Evolutionary conservation across 805 yeast genomes (phyloP).

Genomic region (Jamesozyma spencerorum): DNA sequence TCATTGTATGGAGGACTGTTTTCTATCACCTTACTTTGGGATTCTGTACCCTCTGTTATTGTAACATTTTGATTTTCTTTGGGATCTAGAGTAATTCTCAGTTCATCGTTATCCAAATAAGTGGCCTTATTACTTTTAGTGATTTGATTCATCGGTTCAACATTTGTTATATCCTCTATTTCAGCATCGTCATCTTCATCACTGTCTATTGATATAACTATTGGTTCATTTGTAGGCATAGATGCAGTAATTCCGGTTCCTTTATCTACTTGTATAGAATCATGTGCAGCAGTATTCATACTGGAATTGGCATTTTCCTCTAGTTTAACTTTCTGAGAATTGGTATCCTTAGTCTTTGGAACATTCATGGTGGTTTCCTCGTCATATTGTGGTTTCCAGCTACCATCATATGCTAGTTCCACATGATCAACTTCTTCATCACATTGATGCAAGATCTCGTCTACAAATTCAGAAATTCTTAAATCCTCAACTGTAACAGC

Average conservation of each 20-base stretch:
- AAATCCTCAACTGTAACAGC: conserved; percentile 46
- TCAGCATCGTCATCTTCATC: conserved; percentile 31
- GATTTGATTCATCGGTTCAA: too few relatives aligned
- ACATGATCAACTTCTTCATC: conserved; percentile 52
- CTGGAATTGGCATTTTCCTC: too few relatives aligned
- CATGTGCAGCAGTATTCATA: too few relatives aligned
- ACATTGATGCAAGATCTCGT: conserved; percentile 50
- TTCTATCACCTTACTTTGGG: not conserved
- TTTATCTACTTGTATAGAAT: too few relatives aligned
- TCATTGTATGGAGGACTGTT: not conserved
- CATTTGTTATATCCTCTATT: not conserved
- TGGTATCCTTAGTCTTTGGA: conserved; percentile 2
- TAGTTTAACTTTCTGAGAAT: not conserved
- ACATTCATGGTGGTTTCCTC: conserved; percentile 7
- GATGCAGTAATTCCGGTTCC: too few relatives aligned
- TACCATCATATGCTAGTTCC: conserved; percentile 61
- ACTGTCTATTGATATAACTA: conserved; percentile 40
- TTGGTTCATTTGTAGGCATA: conserved; percentile 10
- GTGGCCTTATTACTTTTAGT: not conserved
- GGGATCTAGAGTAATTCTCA: conserved; percentile 16
- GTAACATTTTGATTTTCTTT: conserved; percentile 6
- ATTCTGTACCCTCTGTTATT: not conserved
- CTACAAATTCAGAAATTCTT: conserved; percentile 65
- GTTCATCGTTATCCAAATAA: not conserved
- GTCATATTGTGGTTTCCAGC: conserved; percentile 45